phyloP scores from a whole-genome alignment of 371 early-diverging fungal genomes.

The Capillidium rhysosporum region DNA sequence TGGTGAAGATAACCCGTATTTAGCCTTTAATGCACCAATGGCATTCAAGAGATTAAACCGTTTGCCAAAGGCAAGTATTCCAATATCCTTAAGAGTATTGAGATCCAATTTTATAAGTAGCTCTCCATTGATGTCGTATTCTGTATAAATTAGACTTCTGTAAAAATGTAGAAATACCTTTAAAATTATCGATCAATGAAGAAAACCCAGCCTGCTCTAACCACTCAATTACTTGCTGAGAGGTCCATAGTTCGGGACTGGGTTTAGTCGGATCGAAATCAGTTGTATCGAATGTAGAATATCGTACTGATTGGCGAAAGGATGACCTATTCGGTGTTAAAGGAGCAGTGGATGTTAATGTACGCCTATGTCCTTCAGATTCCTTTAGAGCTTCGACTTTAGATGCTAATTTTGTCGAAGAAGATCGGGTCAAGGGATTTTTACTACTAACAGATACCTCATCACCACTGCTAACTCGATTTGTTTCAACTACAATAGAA shows the following conservation, averaged over 20 bases:
- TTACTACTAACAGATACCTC: not conserved
- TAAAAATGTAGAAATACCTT: constrained; percentile 11
- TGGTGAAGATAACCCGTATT: constrained; percentile 7
- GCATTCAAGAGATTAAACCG: constrained; percentile 42
- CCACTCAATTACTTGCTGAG: constrained; percentile 37
- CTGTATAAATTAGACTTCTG: not conserved
- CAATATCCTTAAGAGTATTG: constrained; percentile 40
- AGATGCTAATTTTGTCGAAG: too few relatives aligned
- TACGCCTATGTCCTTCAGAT: not conserved
- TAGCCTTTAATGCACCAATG: constrained; percentile 23
- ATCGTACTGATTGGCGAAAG: constrained; percentile 1
- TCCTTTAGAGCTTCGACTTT: not conserved
- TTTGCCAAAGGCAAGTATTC: constrained; percentile 41
- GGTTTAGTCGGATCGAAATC: not conserved
- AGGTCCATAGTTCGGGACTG: constrained; percentile 25
- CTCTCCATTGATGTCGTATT: constrained; percentile 49
- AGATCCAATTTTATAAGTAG: constrained; percentile 33
- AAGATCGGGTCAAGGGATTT: not conserved
- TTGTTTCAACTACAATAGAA: not conserved
- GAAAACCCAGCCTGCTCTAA: constrained; percentile 30
- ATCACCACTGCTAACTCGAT: not conserved
- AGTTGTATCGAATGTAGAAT: not conserved
- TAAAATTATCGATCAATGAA: constrained; percentile 23
- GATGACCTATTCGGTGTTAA: constrained; percentile 1
- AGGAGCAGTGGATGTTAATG: not conserved